Conservation (phyloP, 768 basidiomycete species). For the Astraeus odoratus region DNA sequence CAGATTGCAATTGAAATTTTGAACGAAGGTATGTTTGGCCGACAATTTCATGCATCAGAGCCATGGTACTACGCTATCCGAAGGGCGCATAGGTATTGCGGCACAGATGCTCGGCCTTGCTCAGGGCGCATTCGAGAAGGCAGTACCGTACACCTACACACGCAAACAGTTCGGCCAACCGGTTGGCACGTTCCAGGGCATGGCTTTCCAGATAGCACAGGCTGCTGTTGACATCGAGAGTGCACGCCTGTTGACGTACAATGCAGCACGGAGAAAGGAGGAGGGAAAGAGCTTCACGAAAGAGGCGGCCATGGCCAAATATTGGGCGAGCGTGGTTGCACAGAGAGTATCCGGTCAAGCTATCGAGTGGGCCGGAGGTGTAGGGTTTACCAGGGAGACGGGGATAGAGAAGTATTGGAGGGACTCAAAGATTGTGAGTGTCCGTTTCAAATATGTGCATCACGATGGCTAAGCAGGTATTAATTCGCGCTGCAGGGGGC, state of each 20-base stretch:
- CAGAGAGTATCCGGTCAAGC: conserved; percentile 82
- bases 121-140: conserved; percentile 93
- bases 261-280: conserved; percentile 92
- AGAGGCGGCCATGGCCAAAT: conserved; percentile 99
- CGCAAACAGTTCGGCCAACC: conserved; percentile 93
- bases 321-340: conserved; percentile 83
- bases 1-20: conserved; percentile 93
- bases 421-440: conserved; percentile 89
- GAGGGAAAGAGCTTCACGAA: conserved; percentile 80
- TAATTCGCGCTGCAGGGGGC: conserved; percentile 49
- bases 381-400: conserved; percentile 89
- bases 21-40: conserved; percentile 62
- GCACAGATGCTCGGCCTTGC: conserved; percentile 99
- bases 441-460: not conserved
- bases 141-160: conserved; percentile 92
- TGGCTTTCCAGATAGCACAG: conserved; percentile 91
- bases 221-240: conserved; percentile 86
- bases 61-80: not conserved
- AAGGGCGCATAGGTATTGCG: conserved; percentile 91
- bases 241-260: conserved; percentile 89
- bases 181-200: conserved; percentile 91
- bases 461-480: conserved; percentile 4
- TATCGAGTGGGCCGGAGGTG: conserved; percentile 94
- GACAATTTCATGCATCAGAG: not conserved
- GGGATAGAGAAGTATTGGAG: conserved; percentile 97